phyloP scores from a whole-genome alignment of 805 yeast species.

The Ogataea populi-albae region DNA sequence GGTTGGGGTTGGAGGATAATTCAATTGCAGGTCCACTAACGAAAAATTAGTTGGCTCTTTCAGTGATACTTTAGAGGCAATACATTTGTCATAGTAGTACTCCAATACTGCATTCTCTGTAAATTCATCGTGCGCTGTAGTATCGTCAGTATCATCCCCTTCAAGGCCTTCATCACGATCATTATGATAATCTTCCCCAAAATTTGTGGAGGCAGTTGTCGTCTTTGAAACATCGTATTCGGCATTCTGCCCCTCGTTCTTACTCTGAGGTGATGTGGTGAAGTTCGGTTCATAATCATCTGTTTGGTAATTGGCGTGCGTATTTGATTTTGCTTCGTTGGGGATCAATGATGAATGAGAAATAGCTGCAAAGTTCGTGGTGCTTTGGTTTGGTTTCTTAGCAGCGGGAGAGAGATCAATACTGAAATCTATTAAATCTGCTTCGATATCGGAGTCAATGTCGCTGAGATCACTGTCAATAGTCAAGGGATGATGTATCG shows the following conservation, averaged over 20 bases:
- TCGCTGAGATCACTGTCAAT: constrained; percentile 1
- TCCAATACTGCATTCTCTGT: background rate
- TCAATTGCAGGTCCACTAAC: background rate
- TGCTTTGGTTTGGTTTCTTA: too few relatives aligned
- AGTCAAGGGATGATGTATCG: background rate
- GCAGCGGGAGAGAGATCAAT: constrained; percentile 8
- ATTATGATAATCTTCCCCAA: constrained; percentile 5
- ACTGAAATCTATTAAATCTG: constrained; percentile 10
- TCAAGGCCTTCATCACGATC: constrained; percentile 2
- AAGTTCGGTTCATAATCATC: background rate
- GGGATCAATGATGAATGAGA: too few relatives aligned
- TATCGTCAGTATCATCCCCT: constrained; percentile 9
- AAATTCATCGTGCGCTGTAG: constrained; percentile 8
- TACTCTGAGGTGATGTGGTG: constrained; percentile 2
- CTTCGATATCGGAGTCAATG: constrained; percentile 9
- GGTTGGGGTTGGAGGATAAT: constrained; percentile 9
- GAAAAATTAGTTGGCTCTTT: constrained; percentile 1
- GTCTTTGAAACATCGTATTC: constrained; percentile 1
- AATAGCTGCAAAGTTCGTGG: too few relatives aligned
- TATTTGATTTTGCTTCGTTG: too few relatives aligned
- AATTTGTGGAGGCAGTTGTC: constrained; percentile 2
- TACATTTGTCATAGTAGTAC: constrained; percentile 5
- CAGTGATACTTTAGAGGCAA: background rate
- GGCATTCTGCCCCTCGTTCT: background rate
- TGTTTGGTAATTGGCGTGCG: too few relatives aligned